Conservation (phyloP, 2,329 filamentous ascomycete species). For the Colletotrichum sp. region DNA sequence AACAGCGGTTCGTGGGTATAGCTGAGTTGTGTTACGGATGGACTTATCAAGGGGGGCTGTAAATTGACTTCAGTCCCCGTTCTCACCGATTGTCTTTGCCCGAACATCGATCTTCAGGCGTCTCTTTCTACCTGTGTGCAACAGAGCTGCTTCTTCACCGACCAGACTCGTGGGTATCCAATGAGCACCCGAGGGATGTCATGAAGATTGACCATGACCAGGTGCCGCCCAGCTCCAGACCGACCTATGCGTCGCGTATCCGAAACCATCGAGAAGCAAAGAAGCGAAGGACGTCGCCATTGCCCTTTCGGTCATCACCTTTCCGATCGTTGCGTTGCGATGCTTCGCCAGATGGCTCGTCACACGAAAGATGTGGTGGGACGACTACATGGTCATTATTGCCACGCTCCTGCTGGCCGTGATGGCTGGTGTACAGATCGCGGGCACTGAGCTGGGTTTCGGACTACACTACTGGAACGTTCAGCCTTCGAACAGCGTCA, state of each 20-base stretch:
- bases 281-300: slow-evolving; percentile 29
- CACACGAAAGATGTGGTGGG: slow-evolving; percentile 17
- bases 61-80: slow-evolving; percentile 2
- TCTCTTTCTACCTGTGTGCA: slow-evolving; percentile 21
- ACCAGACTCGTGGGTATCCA: slow-evolving; percentile 11
- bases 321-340: slow-evolving; percentile 9
- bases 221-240: background rate
- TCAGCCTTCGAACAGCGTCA: slow-evolving; percentile 1
- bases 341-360: slow-evolving; percentile 11
- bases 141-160: slow-evolving; percentile 9
- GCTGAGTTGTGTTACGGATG: background rate
- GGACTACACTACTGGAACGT: slow-evolving; percentile 28
- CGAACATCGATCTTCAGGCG: slow-evolving; percentile 9
- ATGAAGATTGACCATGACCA: background rate
- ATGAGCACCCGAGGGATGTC: background rate
- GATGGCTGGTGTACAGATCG: slow-evolving; percentile 18
- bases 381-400: slow-evolving; percentile 13
- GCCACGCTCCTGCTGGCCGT: slow-evolving; percentile 3
- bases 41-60: background rate
- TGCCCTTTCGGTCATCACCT: slow-evolving; percentile 1
- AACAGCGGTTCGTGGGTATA: background rate
- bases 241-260: slow-evolving; percentile 19
- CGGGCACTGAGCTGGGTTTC: slow-evolving; percentile 22
- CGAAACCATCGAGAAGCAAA: slow-evolving; percentile 10
- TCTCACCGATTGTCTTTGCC: slow-evolving; percentile 20